phyloP scores from a whole-genome alignment of 306 rosid genomes.

The Ammopiptanthus mongolicus region DNA sequence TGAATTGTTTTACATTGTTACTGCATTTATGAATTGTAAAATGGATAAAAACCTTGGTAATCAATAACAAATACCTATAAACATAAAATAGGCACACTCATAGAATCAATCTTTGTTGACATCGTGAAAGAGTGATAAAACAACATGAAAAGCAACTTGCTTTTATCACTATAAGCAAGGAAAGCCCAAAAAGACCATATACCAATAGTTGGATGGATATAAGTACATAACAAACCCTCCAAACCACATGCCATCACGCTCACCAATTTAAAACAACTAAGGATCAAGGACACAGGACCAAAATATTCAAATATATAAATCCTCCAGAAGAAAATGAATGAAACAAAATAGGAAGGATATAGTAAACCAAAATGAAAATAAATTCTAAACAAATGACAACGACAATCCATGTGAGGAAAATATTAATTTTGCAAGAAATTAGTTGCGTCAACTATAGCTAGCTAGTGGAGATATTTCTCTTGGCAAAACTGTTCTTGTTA shows the following conservation, averaged over 20 bases:
- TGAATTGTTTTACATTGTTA: too few relatives aligned
- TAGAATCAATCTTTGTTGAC: too few relatives aligned
- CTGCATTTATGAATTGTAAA: too few relatives aligned
- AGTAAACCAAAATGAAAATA: not conserved
- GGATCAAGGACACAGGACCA: not conserved
- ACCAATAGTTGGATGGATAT: too few relatives aligned
- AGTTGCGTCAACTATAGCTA: not conserved
- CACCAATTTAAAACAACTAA: conserved; percentile 8
- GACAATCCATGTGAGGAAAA: not conserved
- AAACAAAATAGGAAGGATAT: not conserved
- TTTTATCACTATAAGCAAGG: too few relatives aligned
- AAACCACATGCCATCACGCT: not conserved
- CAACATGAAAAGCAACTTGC: too few relatives aligned
- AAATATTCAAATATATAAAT: not conserved
- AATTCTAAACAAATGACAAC: not conserved
- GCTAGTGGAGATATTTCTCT: conserved; percentile 13
- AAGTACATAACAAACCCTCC: too few relatives aligned
- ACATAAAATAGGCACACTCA: too few relatives aligned
- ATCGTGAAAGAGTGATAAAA: too few relatives aligned
- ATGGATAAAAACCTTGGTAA: too few relatives aligned
- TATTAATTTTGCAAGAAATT: not conserved
- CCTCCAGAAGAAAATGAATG: not conserved
- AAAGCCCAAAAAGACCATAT: too few relatives aligned
- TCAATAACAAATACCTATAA: too few relatives aligned
- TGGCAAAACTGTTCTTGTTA: conserved; percentile 47